Evolutionary conservation across 495 filamentous ascomycete species (phyloP).

Genomic region (Penicillium herquei): DNA sequence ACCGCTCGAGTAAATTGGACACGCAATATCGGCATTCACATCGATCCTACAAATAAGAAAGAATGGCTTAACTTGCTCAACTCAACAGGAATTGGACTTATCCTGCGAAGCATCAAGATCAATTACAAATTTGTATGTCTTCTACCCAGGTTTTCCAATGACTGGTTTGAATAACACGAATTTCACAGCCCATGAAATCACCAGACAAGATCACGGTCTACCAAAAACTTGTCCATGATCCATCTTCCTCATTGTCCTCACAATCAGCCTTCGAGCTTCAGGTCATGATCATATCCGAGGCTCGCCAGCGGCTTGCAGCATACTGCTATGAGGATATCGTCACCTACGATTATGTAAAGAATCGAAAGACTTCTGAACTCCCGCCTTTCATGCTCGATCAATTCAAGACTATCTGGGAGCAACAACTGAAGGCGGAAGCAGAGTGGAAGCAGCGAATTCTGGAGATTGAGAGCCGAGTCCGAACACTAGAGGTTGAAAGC

Average conservation of each 20-base stretch:
- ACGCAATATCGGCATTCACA: conserved; percentile 66
- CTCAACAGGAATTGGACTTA: conserved; percentile 67
- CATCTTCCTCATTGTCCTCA: conserved; percentile 32
- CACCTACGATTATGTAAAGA: conserved; percentile 74
- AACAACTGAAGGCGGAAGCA: conserved; percentile 62
- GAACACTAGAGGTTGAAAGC: conserved; percentile 63
- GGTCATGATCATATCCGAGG: conserved; percentile 73
- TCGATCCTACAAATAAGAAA: conserved; percentile 62
- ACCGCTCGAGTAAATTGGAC: conserved; percentile 81
- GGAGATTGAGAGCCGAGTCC: conserved; percentile 54
- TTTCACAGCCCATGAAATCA: conserved; percentile 74
- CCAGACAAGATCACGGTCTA: conserved; percentile 87
- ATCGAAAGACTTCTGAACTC: conserved; percentile 50
- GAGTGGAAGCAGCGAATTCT: conserved; percentile 49
- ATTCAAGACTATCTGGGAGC: conserved; percentile 61
- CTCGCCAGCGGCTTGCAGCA: conserved; percentile 73
- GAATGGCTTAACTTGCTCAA: conserved; percentile 72
- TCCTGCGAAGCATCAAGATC: conserved; percentile 74
- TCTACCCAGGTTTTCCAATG: background rate
- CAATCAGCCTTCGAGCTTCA: conserved; percentile 56
- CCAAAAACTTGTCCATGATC: conserved; percentile 69
- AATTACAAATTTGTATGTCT: conserved; percentile 87
- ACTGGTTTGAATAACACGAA: conserved; percentile 2
- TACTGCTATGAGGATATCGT: conserved; percentile 79
- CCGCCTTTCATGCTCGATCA: conserved; percentile 64